Conservation (phyloP, 306 rosid genomes). For the Sicyos edulis region DNA sequence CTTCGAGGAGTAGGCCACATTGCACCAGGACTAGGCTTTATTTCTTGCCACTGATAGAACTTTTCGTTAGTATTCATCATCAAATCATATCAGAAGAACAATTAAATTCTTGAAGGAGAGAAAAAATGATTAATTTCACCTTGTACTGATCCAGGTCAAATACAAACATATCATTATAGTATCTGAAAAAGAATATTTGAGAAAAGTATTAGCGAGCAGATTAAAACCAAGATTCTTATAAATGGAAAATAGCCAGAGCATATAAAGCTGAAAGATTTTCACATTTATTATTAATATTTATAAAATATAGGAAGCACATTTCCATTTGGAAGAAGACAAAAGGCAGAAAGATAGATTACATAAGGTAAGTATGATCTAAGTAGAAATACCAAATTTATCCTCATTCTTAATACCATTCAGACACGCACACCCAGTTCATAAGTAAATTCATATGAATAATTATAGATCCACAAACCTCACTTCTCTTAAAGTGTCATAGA, state of each 20-base stretch:
- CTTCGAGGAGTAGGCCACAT: constrained; percentile 97
- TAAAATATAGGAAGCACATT: not conserved
- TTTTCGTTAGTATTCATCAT: constrained; percentile 18
- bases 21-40: constrained; percentile 88
- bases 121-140: constrained; percentile 37
- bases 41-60: constrained; percentile 84
- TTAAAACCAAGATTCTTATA: constrained; percentile 6
- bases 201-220: not conserved
- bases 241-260: not conserved
- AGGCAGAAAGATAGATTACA: not conserved
- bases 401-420: not conserved
- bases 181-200: constrained; percentile 45
- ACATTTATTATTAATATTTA: not conserved
- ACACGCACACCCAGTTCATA: constrained; percentile 2
- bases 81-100: not conserved
- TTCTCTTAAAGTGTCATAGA: constrained; percentile 97
- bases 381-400: not conserved
- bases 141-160: constrained; percentile 93
- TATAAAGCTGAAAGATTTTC: not conserved
- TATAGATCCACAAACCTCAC: constrained; percentile 66
- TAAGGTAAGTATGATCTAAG: constrained; percentile 1
- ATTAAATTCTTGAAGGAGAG: constrained; percentile 11
- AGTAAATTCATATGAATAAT: not conserved
- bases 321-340: not conserved
- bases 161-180: constrained; percentile 76